phyloP scores from a whole-genome alignment of 208 protist species.

The Leishmania turanica region DNA sequence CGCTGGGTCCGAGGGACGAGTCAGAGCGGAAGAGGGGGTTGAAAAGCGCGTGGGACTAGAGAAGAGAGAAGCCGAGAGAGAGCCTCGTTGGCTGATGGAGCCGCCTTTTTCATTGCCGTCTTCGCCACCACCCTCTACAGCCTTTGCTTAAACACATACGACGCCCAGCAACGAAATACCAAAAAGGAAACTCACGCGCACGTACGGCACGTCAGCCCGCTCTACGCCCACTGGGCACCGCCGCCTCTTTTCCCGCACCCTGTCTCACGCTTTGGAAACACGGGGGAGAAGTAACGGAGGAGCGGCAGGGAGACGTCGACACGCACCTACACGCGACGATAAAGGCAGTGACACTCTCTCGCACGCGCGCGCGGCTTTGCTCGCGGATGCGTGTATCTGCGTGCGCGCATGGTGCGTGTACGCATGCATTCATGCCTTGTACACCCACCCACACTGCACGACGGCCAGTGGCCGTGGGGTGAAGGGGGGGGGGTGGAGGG shows the following conservation, averaged over 20 bases:
- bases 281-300: not conserved
- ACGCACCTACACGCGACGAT: not conserved
- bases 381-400: too few species aligned
- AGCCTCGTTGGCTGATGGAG: not conserved
- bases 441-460: not conserved
- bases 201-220: not conserved
- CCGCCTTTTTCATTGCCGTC: not conserved
- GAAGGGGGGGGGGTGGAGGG: too few species aligned
- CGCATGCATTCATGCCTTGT: not conserved
- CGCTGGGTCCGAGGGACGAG: not conserved
- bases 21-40: not conserved
- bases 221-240: not conserved
- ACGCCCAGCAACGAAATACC: not conserved
- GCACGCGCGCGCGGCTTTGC: too few species aligned
- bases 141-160: not conserved
- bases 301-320: not conserved
- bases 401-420: not conserved
- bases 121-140: not conserved
- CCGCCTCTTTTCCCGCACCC: not conserved
- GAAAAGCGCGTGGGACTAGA: not conserved
- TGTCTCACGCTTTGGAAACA: not conserved
- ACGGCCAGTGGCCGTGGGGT: not conserved
- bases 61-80: not conserved
- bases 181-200: not conserved
- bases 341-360: not conserved